A percentile compares a stretch with the other conserved stretches of the same genome.
These are phyloP conservation scores for Syzygium aromaticum DNA, from an alignment of 345 rosid genomes.

Conservation along the genomic window DNA sequence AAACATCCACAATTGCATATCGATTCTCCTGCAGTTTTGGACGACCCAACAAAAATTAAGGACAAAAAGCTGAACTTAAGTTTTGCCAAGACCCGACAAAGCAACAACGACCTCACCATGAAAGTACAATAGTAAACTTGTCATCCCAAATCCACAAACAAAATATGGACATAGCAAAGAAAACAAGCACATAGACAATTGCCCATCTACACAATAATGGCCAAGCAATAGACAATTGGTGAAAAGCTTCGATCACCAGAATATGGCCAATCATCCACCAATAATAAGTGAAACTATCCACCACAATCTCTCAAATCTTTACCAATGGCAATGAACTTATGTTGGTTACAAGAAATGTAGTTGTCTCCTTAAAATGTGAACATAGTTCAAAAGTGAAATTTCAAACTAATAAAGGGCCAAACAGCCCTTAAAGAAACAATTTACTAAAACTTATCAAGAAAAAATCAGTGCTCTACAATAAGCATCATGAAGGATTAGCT, in stretches of 20 bases:
- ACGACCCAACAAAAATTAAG: neutral
- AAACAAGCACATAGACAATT: neutral
- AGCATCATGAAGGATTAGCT: neutral
- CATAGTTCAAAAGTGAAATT: neutral
- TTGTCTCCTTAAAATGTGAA: neutral
- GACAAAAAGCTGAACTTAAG: neutral
- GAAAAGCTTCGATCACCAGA: neutral
- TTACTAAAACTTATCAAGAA: neutral
- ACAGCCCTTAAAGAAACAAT: neutral
- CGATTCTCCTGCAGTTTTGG: constrained; percentile 66
- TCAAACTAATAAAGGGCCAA: neutral
- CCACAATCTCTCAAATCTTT: neutral
- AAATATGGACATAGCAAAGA: neutral
- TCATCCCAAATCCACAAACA: neutral
- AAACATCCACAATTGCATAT: constrained; percentile 78
- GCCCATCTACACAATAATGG: neutral
- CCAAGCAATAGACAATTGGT: neutral
- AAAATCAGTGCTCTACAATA: neutral
- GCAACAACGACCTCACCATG: neutral
- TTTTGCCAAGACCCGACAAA: neutral
- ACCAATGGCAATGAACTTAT: neutral
- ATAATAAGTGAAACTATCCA: neutral
- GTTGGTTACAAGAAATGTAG: neutral
- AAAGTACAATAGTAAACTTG: neutral
- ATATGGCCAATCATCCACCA: neutral